Evolutionary conservation across 2,329 filamentous ascomycete genomes (phyloP).

Genomic region (Periglandula ipomoeae): DNA sequence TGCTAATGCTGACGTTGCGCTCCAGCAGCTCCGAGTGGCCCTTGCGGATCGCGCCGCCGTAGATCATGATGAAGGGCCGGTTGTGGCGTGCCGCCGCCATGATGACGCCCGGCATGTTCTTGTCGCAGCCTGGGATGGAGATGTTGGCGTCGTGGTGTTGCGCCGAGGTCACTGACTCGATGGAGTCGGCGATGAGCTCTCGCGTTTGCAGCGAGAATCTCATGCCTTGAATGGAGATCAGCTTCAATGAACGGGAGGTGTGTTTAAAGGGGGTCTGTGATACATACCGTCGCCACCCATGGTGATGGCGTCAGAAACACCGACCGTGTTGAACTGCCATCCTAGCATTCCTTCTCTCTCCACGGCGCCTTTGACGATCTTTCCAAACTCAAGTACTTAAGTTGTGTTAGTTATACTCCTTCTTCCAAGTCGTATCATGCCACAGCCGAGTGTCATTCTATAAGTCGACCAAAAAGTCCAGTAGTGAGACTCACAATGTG

Average conservation of each 20-base stretch:
- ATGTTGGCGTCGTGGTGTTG: slow-evolving; percentile 92
- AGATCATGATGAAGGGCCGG: slow-evolving; percentile 89
- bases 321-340: slow-evolving; percentile 91
- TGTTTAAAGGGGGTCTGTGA: not conserved
- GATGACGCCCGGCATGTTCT: slow-evolving; percentile 91
- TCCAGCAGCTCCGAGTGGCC: slow-evolving; percentile 72
- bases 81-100: slow-evolving; percentile 91
- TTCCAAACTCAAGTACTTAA: slow-evolving; percentile 74
- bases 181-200: slow-evolving; percentile 88
- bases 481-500: slow-evolving; percentile 27
- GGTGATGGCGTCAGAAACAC: slow-evolving; percentile 83
- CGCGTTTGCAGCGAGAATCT: slow-evolving; percentile 83
- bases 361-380: slow-evolving; percentile 75
- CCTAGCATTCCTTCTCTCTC: slow-evolving; percentile 78
- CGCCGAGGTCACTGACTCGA: slow-evolving; percentile 86
- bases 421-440: too few relatives aligned
- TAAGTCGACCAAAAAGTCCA: too few relatives aligned
- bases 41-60: slow-evolving; percentile 82
- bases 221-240: slow-evolving; percentile 48
- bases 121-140: slow-evolving; percentile 88
- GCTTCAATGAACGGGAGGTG: not conserved
- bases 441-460: too few relatives aligned
- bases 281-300: slow-evolving; percentile 80
- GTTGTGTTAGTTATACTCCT: slow-evolving; percentile 5
- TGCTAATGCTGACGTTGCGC: slow-evolving; percentile 77